phyloP scores from a whole-genome alignment of 2,329 filamentous ascomycete genomes.

The Mycosphaerelloides madeirae region DNA sequence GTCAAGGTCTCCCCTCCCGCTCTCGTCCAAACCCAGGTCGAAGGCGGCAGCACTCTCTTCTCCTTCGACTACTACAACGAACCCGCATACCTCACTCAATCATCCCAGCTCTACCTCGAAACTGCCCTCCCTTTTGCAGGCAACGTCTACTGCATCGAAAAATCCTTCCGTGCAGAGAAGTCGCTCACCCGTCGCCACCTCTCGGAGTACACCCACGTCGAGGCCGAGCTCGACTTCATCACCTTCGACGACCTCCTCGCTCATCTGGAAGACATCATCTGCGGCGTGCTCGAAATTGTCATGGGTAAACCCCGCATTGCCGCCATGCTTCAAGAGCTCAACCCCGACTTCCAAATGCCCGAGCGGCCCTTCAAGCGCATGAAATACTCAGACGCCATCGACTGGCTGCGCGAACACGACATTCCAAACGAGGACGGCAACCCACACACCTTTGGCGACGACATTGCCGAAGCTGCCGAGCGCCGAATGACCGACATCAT shows the following conservation, averaged over 20 bases:
- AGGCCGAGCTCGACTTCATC: constrained; percentile 95
- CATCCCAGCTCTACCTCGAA: constrained; percentile 94
- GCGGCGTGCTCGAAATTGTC: constrained; percentile 73
- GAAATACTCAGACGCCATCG: constrained; percentile 89
- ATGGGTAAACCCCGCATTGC: constrained; percentile 69
- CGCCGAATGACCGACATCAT: constrained; percentile 95
- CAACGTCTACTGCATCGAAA: constrained; percentile 96
- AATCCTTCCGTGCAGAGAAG: constrained; percentile 98
- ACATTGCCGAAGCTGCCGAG: constrained; percentile 97
- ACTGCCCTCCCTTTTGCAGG: constrained; percentile 86
- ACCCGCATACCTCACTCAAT: constrained; percentile 90
- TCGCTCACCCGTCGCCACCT: constrained; percentile 89
- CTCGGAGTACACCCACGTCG: constrained; percentile 94
- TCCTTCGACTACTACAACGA: constrained; percentile 84
- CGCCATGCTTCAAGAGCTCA: constrained; percentile 73
- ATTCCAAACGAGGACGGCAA: constrained; percentile 92
- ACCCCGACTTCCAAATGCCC: constrained; percentile 82
- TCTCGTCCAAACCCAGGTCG: constrained; percentile 90
- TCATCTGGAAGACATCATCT: constrained; percentile 84
- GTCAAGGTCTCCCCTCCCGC: constrained; percentile 84
- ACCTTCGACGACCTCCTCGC: constrained; percentile 80
- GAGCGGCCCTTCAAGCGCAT: constrained; percentile 87
- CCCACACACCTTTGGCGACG: constrained; percentile 87
- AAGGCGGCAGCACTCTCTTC: constrained; percentile 89
- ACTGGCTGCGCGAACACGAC: constrained; percentile 85